A percentile compares a stretch with the other conserved stretches of the same genome.
Conservation (phyloP, 2,329 filamentous ascomycete species). For the Claviceps cyperi region DNA sequence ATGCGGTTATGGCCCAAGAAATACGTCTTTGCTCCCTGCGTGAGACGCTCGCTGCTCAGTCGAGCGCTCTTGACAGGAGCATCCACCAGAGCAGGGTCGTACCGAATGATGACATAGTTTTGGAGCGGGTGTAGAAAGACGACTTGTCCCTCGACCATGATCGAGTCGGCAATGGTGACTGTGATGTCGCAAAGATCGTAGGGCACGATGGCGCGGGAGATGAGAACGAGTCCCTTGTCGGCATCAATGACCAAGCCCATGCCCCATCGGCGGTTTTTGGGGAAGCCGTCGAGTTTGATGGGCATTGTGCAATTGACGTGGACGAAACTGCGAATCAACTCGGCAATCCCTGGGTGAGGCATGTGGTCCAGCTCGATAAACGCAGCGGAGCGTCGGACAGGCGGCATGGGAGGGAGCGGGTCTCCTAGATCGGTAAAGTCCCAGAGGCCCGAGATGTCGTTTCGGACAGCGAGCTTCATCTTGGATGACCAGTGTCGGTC, state of each 20-base stretch:
- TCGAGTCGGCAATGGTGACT: constrained; percentile 90
- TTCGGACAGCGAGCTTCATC: constrained; percentile 84
- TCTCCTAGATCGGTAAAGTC: constrained; percentile 81
- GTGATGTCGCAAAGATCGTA: constrained; percentile 96
- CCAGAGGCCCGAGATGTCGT: constrained; percentile 83
- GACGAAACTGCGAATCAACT: constrained; percentile 88
- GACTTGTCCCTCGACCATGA: constrained; percentile 86
- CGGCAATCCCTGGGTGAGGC: constrained; percentile 77
- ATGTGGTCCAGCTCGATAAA: constrained; percentile 89
- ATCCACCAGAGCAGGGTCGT: constrained; percentile 84
- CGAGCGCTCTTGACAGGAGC: constrained; percentile 83
- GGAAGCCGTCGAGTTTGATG: constrained; percentile 94
- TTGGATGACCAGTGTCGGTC: constrained; percentile 93
- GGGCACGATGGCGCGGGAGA: constrained; percentile 85
- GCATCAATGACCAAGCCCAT: constrained; percentile 97
- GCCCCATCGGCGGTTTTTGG: constrained; percentile 82
- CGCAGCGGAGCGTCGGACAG: constrained; percentile 62
- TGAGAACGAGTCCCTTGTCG: constrained; percentile 84
- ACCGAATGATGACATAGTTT: constrained; percentile 92
- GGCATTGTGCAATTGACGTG: constrained; percentile 88
- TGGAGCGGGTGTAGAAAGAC: constrained; percentile 93
- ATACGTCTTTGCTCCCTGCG: constrained; percentile 84
- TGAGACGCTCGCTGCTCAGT: constrained; percentile 67
- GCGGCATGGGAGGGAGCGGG: constrained; percentile 58
- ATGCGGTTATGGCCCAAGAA: constrained; percentile 99